Conservation (phyloP, 1,284 basidiomycete genomes). For the Vanrija sp. region DNA sequence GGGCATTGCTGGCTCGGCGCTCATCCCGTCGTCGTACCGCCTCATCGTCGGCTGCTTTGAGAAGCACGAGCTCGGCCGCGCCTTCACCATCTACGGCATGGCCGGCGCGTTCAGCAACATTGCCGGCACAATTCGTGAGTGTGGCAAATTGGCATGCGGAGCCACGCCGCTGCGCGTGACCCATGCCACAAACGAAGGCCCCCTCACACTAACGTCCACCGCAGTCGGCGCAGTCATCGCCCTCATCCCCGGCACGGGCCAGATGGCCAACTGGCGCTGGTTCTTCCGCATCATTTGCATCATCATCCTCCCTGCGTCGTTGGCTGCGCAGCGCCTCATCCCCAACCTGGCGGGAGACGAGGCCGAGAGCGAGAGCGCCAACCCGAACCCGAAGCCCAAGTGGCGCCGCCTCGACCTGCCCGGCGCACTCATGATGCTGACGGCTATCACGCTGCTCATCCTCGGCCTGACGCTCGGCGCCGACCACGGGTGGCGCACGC, state of each 20-base stretch:
- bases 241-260: conserved; percentile 33
- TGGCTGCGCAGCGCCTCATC: conserved; percentile 20
- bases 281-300: conserved; percentile 44
- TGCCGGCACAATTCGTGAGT: conserved; percentile 15
- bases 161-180: too few species aligned
- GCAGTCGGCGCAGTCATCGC: conserved; percentile 26
- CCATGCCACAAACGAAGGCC: too few species aligned
- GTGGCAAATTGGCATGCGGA: too few species aligned
- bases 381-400: conserved; percentile 3
- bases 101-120: conserved; percentile 16
- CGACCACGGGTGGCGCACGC: conserved; percentile 21
- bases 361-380: neutral
- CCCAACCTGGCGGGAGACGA: conserved; percentile 12
- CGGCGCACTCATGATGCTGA: conserved; percentile 27
- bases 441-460: conserved; percentile 26
- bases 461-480: conserved; percentile 35
- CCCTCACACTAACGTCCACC: neutral
- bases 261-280: conserved; percentile 36
- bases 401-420: conserved; percentile 27
- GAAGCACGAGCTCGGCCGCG: conserved; percentile 22
- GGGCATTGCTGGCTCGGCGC: conserved; percentile 28
- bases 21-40: conserved; percentile 32
- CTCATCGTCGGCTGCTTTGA: conserved; percentile 31
- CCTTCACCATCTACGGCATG: conserved; percentile 28
- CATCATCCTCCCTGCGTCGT: conserved; percentile 12